These are phyloP conservation scores for Scheffersomyces stambukii DNA, from an alignment of 1,139 yeast genomes.

Conservation along the genomic window DNA sequence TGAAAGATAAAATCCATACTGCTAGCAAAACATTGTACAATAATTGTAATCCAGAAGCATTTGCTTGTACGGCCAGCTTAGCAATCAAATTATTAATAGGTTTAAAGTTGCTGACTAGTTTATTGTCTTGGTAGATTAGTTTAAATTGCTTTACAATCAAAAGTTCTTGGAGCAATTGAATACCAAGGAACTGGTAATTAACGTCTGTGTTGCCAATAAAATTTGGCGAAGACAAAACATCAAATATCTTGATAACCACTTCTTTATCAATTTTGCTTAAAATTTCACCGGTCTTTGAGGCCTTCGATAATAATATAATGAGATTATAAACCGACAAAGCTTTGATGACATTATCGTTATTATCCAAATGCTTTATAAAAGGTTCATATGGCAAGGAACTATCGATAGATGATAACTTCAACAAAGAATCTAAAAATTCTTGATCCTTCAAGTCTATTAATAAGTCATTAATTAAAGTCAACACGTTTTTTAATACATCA, in stretches of 20 bases:
- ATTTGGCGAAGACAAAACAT: conserved; percentile 32
- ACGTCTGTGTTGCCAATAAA: conserved; percentile 47
- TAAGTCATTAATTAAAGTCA: conserved; percentile 67
- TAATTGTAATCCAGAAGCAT: conserved; percentile 70
- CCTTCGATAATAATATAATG: conserved; percentile 33
- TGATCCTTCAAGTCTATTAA: conserved; percentile 42
- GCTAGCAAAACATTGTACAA: conserved; percentile 76
- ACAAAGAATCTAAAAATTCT: conserved; percentile 43
- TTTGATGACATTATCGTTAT: conserved; percentile 43
- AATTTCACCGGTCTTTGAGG: conserved; percentile 8
- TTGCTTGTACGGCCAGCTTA: conserved; percentile 34
- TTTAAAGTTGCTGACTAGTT: conserved; percentile 50
- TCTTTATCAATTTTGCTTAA: no score
- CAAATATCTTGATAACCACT: conserved; percentile 39
- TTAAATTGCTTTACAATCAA: conserved; percentile 59
- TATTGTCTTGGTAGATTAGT: conserved; percentile 49
- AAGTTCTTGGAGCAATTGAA: conserved; percentile 64
- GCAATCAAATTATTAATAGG: conserved; percentile 39
- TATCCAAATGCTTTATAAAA: conserved; percentile 47
- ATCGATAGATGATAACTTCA: conserved; percentile 43
- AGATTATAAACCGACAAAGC: conserved; percentile 44
- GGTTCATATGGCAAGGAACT: conserved; percentile 54
- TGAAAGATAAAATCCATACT: conserved; percentile 84
- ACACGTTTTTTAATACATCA: conserved; percentile 71
- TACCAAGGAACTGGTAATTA: conserved; percentile 59